These are phyloP conservation scores for Elsinoe australis DNA, from an alignment of 2,329 filamentous ascomycete species.

Conservation along the genomic window DNA sequence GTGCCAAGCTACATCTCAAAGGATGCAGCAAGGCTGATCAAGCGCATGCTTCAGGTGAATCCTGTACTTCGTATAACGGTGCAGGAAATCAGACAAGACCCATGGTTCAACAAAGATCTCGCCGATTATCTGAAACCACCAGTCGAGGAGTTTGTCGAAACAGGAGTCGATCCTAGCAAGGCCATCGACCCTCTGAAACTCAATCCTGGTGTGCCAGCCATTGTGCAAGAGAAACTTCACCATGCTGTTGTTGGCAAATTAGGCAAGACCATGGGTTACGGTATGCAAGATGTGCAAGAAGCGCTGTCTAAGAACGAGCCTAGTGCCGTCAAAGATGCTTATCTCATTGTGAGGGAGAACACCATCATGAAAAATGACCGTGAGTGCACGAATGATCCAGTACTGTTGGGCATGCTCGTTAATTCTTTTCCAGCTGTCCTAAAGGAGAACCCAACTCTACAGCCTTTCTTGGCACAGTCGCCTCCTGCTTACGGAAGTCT, in stretches of 20 bases:
- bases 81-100: slow-evolving; percentile 82
- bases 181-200: slow-evolving; percentile 78
- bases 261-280: slow-evolving; percentile 96
- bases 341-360: slow-evolving; percentile 95
- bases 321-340: slow-evolving; percentile 97
- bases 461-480: slow-evolving; percentile 49
- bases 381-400: slow-evolving; percentile 53
- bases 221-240: slow-evolving; percentile 82
- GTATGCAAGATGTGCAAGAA: slow-evolving; percentile 88
- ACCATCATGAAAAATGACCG: slow-evolving; percentile 93
- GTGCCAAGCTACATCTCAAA: slow-evolving; percentile 85
- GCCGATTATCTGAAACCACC: slow-evolving; percentile 80
- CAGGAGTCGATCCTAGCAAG: slow-evolving; percentile 87
- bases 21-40: slow-evolving; percentile 74
- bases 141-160: slow-evolving; percentile 85
- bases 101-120: slow-evolving; percentile 86
- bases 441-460: slow-evolving; percentile 43
- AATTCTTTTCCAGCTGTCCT: too few relatives aligned
- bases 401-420: too few relatives aligned
- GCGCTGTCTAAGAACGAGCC: slow-evolving; percentile 86
- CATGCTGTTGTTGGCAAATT: slow-evolving; percentile 91
- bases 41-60: slow-evolving; percentile 90
- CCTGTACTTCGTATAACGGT: slow-evolving; percentile 91
- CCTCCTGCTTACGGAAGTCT: slow-evolving; percentile 41
- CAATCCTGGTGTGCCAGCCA: slow-evolving; percentile 67